Conservation (phyloP, 257 asterid species). For the Scutellaria baicalensis region DNA sequence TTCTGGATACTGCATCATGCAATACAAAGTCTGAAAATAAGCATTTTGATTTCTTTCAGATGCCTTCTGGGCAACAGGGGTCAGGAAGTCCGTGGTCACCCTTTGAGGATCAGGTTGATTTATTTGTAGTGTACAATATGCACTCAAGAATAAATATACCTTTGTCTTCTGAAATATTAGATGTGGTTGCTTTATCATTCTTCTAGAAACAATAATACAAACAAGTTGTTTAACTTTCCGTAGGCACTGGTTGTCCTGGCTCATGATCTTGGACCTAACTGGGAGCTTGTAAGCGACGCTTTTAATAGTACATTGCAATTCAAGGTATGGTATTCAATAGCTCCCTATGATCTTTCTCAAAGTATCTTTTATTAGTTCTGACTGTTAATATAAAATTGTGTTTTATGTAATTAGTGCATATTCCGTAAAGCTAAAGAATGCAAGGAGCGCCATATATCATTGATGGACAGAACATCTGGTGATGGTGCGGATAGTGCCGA, state of each 20-base stretch:
- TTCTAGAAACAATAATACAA: conserved; percentile 3
- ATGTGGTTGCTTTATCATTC: background rate
- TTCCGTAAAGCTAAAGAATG: conserved; percentile 93
- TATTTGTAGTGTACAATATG: conserved; percentile 8
- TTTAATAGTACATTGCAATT: conserved; percentile 78
- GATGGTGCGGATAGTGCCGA: conserved; percentile 98
- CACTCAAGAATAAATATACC: background rate
- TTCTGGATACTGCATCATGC: conserved; percentile 6
- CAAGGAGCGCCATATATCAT: conserved; percentile 74
- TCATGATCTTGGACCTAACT: conserved; percentile 95
- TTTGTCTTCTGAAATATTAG: background rate
- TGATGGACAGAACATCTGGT: conserved; percentile 68
- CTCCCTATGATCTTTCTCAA: background rate
- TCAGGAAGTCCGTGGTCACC: conserved; percentile 81
- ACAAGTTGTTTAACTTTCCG: conserved; percentile 7
- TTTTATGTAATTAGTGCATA: conserved; percentile 45
- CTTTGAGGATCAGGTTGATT: conserved; percentile 85
- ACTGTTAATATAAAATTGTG: background rate
- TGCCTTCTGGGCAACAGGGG: conserved; percentile 59
- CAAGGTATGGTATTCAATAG: conserved; percentile 55
- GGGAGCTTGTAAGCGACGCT: conserved; percentile 99
- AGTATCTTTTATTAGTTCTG: background rate
- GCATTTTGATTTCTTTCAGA: conserved; percentile 42
- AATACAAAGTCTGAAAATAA: conserved; percentile 11
- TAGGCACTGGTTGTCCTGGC: conserved; percentile 97